Percentiles rank a stretch among this genome's conserved stretches.
Evolutionary conservation across 2,329 filamentous ascomycete species (phyloP).

Genomic region (Epichloe brachyelytri): DNA sequence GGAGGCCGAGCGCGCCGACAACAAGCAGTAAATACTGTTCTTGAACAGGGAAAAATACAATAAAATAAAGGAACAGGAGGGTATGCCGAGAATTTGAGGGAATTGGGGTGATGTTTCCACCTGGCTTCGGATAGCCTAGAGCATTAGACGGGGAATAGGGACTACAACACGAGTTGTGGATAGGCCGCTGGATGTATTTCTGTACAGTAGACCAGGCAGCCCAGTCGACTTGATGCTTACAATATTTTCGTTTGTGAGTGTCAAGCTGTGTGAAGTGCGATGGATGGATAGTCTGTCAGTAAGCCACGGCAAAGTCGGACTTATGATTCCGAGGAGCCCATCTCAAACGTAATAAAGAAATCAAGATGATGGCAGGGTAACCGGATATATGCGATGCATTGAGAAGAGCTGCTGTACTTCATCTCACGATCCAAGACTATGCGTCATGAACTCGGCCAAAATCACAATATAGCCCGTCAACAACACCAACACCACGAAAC

Average conservation of each 20-base stretch:
- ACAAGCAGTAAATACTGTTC: slow-evolving; percentile 14
- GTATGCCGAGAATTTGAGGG: neutral
- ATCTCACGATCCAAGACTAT: too few species aligned
- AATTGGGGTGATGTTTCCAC: neutral
- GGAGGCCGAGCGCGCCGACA: slow-evolving; percentile 39
- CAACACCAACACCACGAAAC: neutral
- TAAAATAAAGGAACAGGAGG: neutral
- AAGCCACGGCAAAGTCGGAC: too few species aligned
- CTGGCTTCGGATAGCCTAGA: slow-evolving; percentile 1
- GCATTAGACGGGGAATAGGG: slow-evolving; percentile 6
- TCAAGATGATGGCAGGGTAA: too few species aligned
- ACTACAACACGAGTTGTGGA: slow-evolving; percentile 12
- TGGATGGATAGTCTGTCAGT: neutral
- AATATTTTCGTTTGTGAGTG: slow-evolving; percentile 1
- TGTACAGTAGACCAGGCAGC: slow-evolving; percentile 18
- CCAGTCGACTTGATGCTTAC: slow-evolving; percentile 9
- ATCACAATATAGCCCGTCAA: too few species aligned
- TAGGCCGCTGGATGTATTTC: slow-evolving; percentile 12
- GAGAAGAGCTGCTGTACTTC: too few species aligned
- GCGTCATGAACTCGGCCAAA: too few species aligned
- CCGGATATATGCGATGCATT: too few species aligned
- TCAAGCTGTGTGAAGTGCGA: neutral
- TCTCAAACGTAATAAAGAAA: too few species aligned
- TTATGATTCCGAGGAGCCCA: too few species aligned
- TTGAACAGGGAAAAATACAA: neutral